Conservation (phyloP, 371 early-diverging fungal species). For the Funneliformis caledonium region DNA sequence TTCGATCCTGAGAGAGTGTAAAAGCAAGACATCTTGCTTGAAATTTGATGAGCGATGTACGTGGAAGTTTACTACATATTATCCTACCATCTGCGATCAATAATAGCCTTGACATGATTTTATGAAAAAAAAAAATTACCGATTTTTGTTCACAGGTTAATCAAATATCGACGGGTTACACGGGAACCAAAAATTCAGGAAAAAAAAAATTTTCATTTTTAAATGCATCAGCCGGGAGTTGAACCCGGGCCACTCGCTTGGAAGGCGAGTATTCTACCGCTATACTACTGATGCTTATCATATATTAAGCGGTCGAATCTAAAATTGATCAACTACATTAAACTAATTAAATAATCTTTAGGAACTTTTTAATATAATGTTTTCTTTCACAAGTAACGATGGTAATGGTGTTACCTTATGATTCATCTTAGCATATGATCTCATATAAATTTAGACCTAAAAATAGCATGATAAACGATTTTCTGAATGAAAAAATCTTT, state of each 20-base stretch:
- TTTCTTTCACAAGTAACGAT: too few species aligned
- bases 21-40: too few species aligned
- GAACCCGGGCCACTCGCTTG: constrained; percentile 57
- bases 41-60: neutral
- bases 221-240: constrained; percentile 52
- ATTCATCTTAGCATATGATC: too few species aligned
- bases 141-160: neutral
- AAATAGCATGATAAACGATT: too few species aligned
- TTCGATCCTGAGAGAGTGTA: neutral
- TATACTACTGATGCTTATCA: constrained; percentile 50
- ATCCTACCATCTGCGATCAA: neutral
- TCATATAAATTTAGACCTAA: too few species aligned
- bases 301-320: neutral
- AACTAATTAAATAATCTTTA: too few species aligned
- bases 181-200: neutral
- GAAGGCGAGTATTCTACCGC: constrained; percentile 56
- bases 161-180: neutral
- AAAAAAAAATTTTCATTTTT: neutral
- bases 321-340: neutral
- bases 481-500: too few species aligned
- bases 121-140: neutral
- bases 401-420: too few species aligned
- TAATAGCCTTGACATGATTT: neutral
- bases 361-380: too few species aligned
- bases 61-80: neutral